Evolutionary conservation across 1,284 basidiomycete genomes (phyloP), one percentile per base, ranked within the genome.

Genomic region (Apiotrichum siamense): DNA sequence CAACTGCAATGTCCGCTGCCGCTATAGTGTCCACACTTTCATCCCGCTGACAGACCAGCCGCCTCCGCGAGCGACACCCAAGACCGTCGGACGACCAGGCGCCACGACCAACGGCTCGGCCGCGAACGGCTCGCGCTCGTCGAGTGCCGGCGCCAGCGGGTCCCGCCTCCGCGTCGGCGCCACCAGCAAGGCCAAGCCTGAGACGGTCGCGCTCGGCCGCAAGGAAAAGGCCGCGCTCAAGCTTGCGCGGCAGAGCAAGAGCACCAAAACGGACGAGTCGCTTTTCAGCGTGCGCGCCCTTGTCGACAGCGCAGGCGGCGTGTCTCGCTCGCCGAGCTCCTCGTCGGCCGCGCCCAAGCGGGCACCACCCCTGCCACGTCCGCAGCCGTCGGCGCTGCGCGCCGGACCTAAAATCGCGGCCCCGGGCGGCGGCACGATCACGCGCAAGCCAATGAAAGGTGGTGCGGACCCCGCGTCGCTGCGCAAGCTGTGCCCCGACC

Each of bases 401-500:
- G 5, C 44, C 9, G 36, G 17, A 21, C 18, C 21, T 18, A 38
- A 20, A 11, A 38, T n/a, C n/a, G n/a, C n/a, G n/a, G n/a, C n/a
- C n/a, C n/a, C n/a, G n/a, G n/a, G n/a, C n/a, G n/a, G n/a, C n/a
- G n/a, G n/a, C n/a, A n/a, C n/a, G n/a, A n/a, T n/a, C n/a, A n/a
- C n/a, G n/a, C n/a, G n/a, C n/a, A n/a, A n/a, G 25, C 43, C 46
- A 32, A 44, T 63, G 38, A 61, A 58, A 32, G 57, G 54, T 56
- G 47, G 48, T 25, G 37, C 54, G 26, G 49, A 57, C 13, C 57
- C 49, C 7, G 54, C 49, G 1, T 58, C 52, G 12, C 35, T 72
- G 49, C 53, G 64, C 21, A 62, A 60, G 32, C 47, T 70, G 10
- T 67, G 66, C 51, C 64, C 66, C 6, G 67, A 70, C 55, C 53